Evolutionary conservation across 1,139 yeast species (phyloP), one percentile per base, ranked within the genome.

Genomic region (Scheffersomyces segobiensis): DNA sequence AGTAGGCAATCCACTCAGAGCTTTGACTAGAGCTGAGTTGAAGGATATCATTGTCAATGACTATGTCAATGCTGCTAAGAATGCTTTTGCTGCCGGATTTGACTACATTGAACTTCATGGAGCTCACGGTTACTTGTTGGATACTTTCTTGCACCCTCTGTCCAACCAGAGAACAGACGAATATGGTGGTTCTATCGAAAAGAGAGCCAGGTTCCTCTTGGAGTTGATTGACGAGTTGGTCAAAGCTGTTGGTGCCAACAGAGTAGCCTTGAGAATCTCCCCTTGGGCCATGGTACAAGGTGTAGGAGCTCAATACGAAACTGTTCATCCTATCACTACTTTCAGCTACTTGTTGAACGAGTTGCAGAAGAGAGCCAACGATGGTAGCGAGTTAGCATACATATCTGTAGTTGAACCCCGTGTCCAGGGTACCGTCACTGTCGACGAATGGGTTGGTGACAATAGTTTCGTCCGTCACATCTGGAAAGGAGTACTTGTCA

Each of bases 401-500:
- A 49, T 64, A 14, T 57, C 59, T 5, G 49, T 63, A 3, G 61
- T 60, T 10, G 61, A 62, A 22, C 82, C 84, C 52, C 60, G 76
- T 55, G 67, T 67, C 3, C 50, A 48, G 20, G 52, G 50, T 49
- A 53, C 20, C 19, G 3, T 6, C 3, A 53, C 49, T 14, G 53
- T 47, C 22, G 57, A 56, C 18, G 71, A 67, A 1, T 49, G 54
- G 10, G 62, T 7, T 14, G 39, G 42, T 10, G 58, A 52, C 14
- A 72, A 69, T 53, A 69, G 65, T 8, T 72, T 68, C 55, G 63
- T 69, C 20, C 66, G 61, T 52, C 59, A 66, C 6, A 61, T 76
- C 51, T 80, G 82, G 82, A 68, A 65, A 50, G 84, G 84, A 26
- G 59, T 63, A 3, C 62, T 77, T 18, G 60, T 81, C 39, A 71